Evolutionary conservation across 2,329 filamentous ascomycete genomes (phyloP), one percentile per base, ranked within the genome.

Genomic region (Xylariaceae sp.): DNA sequence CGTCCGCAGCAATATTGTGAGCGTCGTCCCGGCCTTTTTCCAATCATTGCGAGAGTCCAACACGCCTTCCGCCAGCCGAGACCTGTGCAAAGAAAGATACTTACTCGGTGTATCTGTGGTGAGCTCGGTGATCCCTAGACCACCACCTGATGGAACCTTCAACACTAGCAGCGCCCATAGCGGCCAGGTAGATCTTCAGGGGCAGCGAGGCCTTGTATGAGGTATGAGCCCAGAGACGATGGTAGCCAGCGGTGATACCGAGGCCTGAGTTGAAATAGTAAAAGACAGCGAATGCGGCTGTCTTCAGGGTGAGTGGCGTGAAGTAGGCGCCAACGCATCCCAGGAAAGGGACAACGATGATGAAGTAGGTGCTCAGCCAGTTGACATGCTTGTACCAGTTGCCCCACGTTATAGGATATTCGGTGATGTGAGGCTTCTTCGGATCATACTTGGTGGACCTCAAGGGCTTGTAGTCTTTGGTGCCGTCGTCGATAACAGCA

Each of bases 341-440:
- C 55, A 81, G 77, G 47, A 91, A 59, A 42, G 91, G 91, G 45
- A 95, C 80, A 63, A 87, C 78, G 62, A 95, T 72, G 70, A 95
- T 92, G 70, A 96, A 81, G 59, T 79, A 80, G 60, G 89, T 85
- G 72, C 95, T 96, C 63, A 96, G 80, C 90, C 91, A 96, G 80
- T 95, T 91, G 77, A 96, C 81, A 70, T 96, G 91, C 76, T 91
- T 87, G 75, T 91, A 85, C 88, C 89, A 94, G 77, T 95, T 96
- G 67, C 79, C 76, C 73, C 78, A 80, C 57, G 89, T 95, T 65
- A 95, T 86, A 55, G 88, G 87, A 60, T 83, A 82, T 61, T 95
- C 90, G 61, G 89, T 84, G 73, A 95, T 94, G 73, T 95, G 90
- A 67, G 86, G 81, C 76, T 95, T 95, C 77, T 86, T 76, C 55